Base-by-base conservation (phyloP, 2,329 filamentous ascomycete species). In the Aspergillus sp. region DNA sequence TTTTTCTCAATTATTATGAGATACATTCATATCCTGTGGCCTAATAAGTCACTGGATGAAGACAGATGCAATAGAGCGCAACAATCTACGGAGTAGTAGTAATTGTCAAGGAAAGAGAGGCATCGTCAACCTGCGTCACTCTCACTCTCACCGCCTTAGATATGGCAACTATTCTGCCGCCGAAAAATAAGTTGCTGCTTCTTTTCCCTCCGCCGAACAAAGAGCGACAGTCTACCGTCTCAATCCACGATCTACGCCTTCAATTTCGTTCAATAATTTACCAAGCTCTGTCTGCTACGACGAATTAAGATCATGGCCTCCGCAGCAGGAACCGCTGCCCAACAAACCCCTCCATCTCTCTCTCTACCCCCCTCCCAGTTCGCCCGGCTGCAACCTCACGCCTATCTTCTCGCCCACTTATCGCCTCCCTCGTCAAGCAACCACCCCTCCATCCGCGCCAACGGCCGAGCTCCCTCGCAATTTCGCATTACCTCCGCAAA, bases 341-440 rank as follows among this genome's bases (percentile, higher is more conserved):
- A 68, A 58, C 62, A 67, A 52, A 61, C 64, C 46, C 67, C 73
- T 22, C 78, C 56, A 69, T 85, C 71, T 71, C 82, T 65, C 77
- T 87, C 73, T 75, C 87, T 63, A 76, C 90, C 70, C 80, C 90
- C 67, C 88, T 91, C 69, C 7, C 76, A 78, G 65, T 96, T 96
- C 77, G 91, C 92, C 59, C 93, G 93, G 71, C 88, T 97, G 72
- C 92, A 92, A 39, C 93, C 95, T 5, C 89, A 92, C 67, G 90
- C 92, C 9, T 97, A 91, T 79, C 88, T 98, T 62, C 89, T 96
- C 72, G 91, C 92, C 55, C 95, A 96, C 76, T 90, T 98, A 69
- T 85, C 89, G 63, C 84, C 88, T 36, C 69, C 79, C 31, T 68
- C 79, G 54, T 62, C 80, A 26, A 79, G 80, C 65, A 74, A 78